phyloP scores from a whole-genome alignment of 139 green algal genomes.

The Chlamydomonas sphaeroides region DNA sequence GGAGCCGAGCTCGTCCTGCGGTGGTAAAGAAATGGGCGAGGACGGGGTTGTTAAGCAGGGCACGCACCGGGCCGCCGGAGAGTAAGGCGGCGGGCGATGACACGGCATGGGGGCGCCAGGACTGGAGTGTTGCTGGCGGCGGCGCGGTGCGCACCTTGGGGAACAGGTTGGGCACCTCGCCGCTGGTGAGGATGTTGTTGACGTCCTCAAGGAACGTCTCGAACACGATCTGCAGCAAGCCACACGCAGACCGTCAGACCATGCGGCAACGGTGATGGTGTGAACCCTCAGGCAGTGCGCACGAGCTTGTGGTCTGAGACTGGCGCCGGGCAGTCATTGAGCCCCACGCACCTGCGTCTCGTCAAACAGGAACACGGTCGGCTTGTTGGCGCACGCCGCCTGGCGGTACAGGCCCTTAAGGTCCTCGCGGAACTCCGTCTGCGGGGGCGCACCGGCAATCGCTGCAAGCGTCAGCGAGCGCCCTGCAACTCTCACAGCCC shows the following conservation, averaged over 20 bases:
- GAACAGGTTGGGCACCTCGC: slow-evolving; percentile 83
- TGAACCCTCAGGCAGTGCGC: too few relatives aligned
- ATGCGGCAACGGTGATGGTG: too few relatives aligned
- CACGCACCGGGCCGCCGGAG: too few relatives aligned
- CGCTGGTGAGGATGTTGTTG: slow-evolving; percentile 86
- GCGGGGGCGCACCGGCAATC: background rate
- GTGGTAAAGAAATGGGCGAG: background rate
- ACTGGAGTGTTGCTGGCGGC: too few relatives aligned
- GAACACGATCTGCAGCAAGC: slow-evolving; percentile 71
- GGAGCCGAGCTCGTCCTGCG: slow-evolving; percentile 75
- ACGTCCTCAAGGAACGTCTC: slow-evolving; percentile 88
- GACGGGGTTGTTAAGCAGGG: background rate
- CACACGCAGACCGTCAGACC: too few relatives aligned
- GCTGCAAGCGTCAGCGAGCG: too few relatives aligned
- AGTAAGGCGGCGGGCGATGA: too few relatives aligned
- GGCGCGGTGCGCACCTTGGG: slow-evolving; percentile 37
- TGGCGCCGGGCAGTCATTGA: too few relatives aligned
- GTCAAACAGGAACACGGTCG: slow-evolving; percentile 84
- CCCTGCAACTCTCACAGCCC: too few relatives aligned
- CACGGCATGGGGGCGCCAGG: too few relatives aligned
- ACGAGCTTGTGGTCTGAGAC: too few relatives aligned
- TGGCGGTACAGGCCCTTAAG: slow-evolving; percentile 78
- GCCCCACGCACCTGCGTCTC: slow-evolving; percentile 69
- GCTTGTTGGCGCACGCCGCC: slow-evolving; percentile 74
- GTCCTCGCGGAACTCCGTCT: slow-evolving; percentile 79